Evolutionary conservation across 2,329 filamentous ascomycete genomes (phyloP).

Genomic region (Colletotrichum cuscutae): DNA sequence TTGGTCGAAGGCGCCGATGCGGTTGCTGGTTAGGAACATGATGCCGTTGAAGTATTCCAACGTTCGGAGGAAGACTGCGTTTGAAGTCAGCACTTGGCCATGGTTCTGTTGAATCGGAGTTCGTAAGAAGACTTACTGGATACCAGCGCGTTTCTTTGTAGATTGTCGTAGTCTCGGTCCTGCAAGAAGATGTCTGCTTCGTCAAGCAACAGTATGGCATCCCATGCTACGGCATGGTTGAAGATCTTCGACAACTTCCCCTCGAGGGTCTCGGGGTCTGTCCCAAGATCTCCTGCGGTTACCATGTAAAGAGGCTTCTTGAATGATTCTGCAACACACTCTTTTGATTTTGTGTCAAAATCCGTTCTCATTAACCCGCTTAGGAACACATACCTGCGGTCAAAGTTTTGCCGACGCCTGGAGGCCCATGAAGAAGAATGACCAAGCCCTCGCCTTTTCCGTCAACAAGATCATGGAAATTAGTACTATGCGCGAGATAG

Average conservation of each 20-base stretch:
- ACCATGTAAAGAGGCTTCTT: neutral
- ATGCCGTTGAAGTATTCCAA: neutral
- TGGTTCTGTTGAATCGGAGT: too few species aligned
- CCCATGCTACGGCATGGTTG: neutral
- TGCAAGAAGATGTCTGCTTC: neutral
- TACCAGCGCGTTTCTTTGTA: neutral
- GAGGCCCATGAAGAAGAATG: neutral
- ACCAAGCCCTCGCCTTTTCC: neutral
- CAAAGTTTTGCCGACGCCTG: neutral
- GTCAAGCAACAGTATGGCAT: neutral
- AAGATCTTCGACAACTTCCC: too few species aligned
- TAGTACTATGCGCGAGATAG: neutral
- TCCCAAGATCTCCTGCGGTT: neutral
- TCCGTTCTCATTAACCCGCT: too few species aligned
- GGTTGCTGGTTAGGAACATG: neutral
- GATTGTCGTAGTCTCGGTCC: neutral
- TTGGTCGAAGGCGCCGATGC: neutral
- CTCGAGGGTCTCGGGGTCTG: too few species aligned
- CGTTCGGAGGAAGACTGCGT: neutral
- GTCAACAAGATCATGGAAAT: neutral
- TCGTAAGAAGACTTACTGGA: neutral
- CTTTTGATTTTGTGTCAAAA: neutral
- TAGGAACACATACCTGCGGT: neutral
- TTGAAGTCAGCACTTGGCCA: too few species aligned
- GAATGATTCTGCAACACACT: neutral